Base-by-base conservation (phyloP, 345 rosid genomes). In the Hibiscus trionum region DNA sequence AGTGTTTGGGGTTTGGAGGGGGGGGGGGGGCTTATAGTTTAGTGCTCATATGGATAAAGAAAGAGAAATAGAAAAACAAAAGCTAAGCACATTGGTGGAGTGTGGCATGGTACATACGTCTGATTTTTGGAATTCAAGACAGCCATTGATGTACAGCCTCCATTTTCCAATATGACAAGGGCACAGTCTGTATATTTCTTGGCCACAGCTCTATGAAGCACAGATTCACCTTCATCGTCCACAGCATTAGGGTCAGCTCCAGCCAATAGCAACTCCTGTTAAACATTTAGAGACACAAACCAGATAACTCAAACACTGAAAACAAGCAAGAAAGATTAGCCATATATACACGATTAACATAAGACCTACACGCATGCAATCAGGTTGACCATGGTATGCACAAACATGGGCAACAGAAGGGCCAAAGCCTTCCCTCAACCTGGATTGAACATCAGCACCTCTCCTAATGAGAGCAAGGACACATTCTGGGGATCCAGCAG, bases 351-450 rank as follows among this genome's bases (percentile, higher is more conserved):
- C 53, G 52, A 62, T 73, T 61, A 66, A 76, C 57, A 35, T 58
- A 70, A 77, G 77, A 83, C 97, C 77, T 87, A 95, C 99, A 65
- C 81, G 93, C 97, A 95, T 92, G 84, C 99, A 91, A 73, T 92
- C 99, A 72, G 99, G 97, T 74, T 95, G 99, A 71, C 99, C 99
- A 83, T 95, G 97, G 77, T 90, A 92, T 17, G 97, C 96, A 87
- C 99, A 95, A 69, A 92, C 97, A 84, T 95, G 99, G 74, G 98
- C 93, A 70, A 95, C 89, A 33, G 98, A 95, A 4, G 96, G 99
- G 77, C 97, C 97, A 73, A 83, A 74, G 67, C 99, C 97, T 75
- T 92, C 93, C 75, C 96, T 87, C 82, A 90, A 82, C 78, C 94
- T 87, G 69, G 96, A 92, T 79, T 84, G 85, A 74, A 88, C 97